A percentile compares a stretch with the other conserved stretches of the same genome.
phyloP scores from a whole-genome alignment of 305 asterid species.

The Solanum hybrid region DNA sequence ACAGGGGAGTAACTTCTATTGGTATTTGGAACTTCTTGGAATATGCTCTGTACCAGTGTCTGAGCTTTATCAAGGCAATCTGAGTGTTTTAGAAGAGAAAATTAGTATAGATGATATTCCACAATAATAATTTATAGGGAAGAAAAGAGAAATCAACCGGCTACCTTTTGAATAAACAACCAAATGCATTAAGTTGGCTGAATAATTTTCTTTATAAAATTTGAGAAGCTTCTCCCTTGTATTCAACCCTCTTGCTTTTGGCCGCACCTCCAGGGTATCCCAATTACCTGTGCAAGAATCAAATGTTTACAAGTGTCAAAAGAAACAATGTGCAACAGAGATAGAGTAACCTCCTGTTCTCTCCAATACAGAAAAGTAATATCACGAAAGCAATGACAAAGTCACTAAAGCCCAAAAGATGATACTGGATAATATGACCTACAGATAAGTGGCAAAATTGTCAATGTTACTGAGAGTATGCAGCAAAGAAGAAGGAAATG shows the following conservation, averaged over 20 bases:
- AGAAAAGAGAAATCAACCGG: slow-evolving; percentile 3
- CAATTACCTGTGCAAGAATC: slow-evolving; percentile 56
- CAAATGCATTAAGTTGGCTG: slow-evolving; percentile 92
- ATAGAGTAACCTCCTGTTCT: background rate
- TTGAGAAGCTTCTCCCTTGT: slow-evolving; percentile 76
- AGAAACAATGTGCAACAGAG: background rate
- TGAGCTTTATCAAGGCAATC: slow-evolving; percentile 74
- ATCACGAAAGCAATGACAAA: background rate
- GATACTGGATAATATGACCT: background rate
- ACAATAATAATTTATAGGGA: background rate
- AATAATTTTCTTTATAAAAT: slow-evolving; percentile 72
- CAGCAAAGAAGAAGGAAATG: background rate
- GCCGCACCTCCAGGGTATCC: slow-evolving; percentile 84
- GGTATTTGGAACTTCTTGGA: slow-evolving; percentile 64
- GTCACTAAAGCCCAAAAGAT: background rate
- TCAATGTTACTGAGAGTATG: background rate
- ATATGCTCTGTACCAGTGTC: slow-evolving; percentile 63
- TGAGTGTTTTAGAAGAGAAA: slow-evolving; percentile 26
- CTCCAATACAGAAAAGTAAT: background rate
- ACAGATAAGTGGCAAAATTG: background rate
- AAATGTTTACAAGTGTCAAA: background rate
- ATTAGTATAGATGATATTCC: slow-evolving; percentile 6
- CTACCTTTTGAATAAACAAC: slow-evolving; percentile 86
- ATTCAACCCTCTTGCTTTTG: slow-evolving; percentile 76
- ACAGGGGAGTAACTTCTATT: slow-evolving; percentile 39